These are phyloP conservation scores for Cercospora zeae-maydis DNA, from an alignment of 2,329 filamentous ascomycete genomes.

Conservation along the genomic window DNA sequence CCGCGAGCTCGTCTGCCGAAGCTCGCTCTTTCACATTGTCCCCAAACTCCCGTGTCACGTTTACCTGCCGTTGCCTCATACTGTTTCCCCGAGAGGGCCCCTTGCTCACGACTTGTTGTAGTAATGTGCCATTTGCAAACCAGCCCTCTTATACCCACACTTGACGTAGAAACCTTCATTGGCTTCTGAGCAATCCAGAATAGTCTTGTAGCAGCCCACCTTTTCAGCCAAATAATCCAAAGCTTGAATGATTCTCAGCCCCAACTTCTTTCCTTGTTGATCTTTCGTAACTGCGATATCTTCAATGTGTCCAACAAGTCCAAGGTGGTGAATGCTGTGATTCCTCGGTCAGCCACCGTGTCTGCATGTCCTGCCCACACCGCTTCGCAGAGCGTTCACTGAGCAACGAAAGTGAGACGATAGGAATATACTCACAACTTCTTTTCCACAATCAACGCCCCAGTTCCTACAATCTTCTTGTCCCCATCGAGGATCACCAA, in stretches of 20 bases:
- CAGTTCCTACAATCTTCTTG: conserved; percentile 77
- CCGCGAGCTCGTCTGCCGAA: neutral
- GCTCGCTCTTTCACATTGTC: neutral
- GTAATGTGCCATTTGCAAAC: conserved; percentile 96
- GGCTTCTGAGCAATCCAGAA: conserved; percentile 90
- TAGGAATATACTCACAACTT: conserved; percentile 66
- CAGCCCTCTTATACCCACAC: conserved; percentile 89
- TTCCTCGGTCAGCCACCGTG: neutral
- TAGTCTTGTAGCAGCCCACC: conserved; percentile 94
- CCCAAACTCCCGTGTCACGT: neutral
- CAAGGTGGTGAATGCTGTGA: conserved; percentile 66
- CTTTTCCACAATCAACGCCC: conserved; percentile 83
- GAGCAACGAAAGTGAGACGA: neutral
- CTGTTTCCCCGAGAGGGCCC: neutral
- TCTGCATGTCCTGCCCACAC: neutral
- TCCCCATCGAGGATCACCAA: conserved; percentile 77
- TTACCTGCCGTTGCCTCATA: neutral
- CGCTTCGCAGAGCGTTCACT: neutral
- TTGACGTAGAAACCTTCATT: conserved; percentile 99
- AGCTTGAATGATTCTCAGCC: conserved; percentile 86
- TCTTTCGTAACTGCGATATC: conserved; percentile 94
- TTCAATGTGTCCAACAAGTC: conserved; percentile 90
- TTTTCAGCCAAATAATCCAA: conserved; percentile 83
- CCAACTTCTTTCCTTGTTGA: conserved; percentile 96
- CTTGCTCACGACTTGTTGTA: conserved; percentile 45